phyloP scores from a whole-genome alignment of 2,329 filamentous ascomycete species.

The Botrytis medusae region DNA sequence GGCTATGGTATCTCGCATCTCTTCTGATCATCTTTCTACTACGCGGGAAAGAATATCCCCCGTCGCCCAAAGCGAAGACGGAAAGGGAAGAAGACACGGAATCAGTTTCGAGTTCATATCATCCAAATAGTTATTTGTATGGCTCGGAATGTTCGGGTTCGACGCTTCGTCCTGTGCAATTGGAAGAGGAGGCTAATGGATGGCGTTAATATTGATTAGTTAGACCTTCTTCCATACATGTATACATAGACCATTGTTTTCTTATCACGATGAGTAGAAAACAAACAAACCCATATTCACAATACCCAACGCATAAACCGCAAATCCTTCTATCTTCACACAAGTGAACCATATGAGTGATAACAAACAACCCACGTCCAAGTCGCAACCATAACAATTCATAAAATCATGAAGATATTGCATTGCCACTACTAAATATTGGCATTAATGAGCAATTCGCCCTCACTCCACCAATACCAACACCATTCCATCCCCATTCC shows the following conservation, averaged over 20 bases:
- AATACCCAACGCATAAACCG: background rate
- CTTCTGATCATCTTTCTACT: background rate
- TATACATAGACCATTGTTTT: background rate
- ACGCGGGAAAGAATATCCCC: background rate
- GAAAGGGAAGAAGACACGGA: background rate
- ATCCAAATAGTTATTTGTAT: accelerated
- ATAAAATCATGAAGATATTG: too few species aligned
- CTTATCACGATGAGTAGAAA: background rate
- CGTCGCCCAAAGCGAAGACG: background rate
- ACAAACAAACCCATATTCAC: background rate
- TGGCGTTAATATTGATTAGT: background rate
- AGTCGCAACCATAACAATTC: background rate
- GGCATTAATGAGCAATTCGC: background rate
- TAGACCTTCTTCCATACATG: background rate
- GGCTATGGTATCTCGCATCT: background rate
- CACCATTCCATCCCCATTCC: background rate
- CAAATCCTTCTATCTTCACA: background rate
- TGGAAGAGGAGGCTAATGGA: accelerated
- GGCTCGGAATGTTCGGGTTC: background rate
- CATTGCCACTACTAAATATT: too few species aligned
- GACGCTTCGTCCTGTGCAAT: too few species aligned
- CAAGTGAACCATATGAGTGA: background rate
- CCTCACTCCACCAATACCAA: background rate
- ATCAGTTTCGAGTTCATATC: background rate
- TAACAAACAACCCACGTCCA: background rate